phyloP scores from a whole-genome alignment of 176 grass and related monocot genomes.

The Microstegium vimineum region DNA sequence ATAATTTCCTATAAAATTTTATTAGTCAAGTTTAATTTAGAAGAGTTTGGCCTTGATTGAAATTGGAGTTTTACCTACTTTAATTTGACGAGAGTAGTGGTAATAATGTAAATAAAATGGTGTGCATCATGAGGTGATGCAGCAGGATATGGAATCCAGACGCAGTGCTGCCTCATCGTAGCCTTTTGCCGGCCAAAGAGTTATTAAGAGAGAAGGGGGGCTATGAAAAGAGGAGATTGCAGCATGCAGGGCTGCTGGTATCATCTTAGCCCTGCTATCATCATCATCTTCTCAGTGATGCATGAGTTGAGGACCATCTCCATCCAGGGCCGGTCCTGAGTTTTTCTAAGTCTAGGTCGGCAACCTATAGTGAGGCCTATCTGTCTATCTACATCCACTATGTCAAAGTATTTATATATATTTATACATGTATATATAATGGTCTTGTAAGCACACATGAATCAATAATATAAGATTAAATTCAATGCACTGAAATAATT shows the following conservation, averaged over 20 bases:
- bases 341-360: too few species aligned
- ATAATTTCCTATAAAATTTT: not conserved
- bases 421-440: too few species aligned
- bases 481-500: too few species aligned
- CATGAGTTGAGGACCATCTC: not conserved
- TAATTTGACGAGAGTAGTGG: too few species aligned
- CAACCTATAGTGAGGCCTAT: too few species aligned
- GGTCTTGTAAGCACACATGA: too few species aligned
- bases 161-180: conserved; percentile 1
- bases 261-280: not conserved
- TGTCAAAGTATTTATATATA: too few species aligned
- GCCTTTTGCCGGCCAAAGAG: conserved; percentile 35
- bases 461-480: too few species aligned
- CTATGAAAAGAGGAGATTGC: conserved; percentile 10
- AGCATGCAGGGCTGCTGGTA: not conserved
- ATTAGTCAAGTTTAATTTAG: not conserved
- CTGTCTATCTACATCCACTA: too few species aligned
- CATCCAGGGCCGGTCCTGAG: too few species aligned
- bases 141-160: not conserved
- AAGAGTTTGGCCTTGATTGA: not conserved
- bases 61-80: not conserved
- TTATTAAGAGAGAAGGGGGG: not conserved
- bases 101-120: not conserved
- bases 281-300: not conserved
- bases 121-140: conserved; percentile 13